These are phyloP conservation scores for Exophiala sp. DNA, from an alignment of 2,329 filamentous ascomycete species.

Conservation along the genomic window DNA sequence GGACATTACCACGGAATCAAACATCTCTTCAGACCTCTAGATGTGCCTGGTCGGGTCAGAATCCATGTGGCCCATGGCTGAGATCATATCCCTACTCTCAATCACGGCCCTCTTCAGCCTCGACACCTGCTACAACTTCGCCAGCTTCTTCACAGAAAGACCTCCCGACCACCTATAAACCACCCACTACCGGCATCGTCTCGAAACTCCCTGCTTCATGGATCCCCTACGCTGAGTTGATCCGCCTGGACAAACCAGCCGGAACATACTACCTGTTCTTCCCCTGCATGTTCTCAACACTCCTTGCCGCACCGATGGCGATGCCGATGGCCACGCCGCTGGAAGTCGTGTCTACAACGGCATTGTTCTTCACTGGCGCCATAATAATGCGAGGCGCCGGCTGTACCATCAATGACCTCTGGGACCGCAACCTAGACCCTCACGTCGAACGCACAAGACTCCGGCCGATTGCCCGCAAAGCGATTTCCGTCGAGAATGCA, in stretches of 20 bases:
- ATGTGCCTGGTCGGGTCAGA: neutral
- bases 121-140: neutral
- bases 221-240: slow-evolving; percentile 51
- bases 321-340: slow-evolving; percentile 30
- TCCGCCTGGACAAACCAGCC: slow-evolving; percentile 48
- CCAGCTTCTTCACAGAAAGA: slow-evolving; percentile 3
- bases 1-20: neutral
- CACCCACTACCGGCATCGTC: slow-evolving; percentile 43
- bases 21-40: neutral
- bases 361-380: slow-evolving; percentile 40
- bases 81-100: neutral
- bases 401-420: slow-evolving; percentile 53
- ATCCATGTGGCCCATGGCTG: neutral
- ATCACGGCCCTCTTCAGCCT: slow-evolving; percentile 4
- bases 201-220: slow-evolving; percentile 45
- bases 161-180: slow-evolving; percentile 36
- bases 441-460: slow-evolving; percentile 47
- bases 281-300: slow-evolving; percentile 46
- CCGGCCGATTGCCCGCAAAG: slow-evolving; percentile 49
- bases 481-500: slow-evolving; percentile 42
- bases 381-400: slow-evolving; percentile 48
- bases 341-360: slow-evolving; percentile 37
- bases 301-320: slow-evolving; percentile 39
- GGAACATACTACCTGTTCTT: slow-evolving; percentile 52
- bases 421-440: slow-evolving; percentile 51